Evolutionary conservation across 805 yeast species (phyloP).

Genomic region (Candida anglica): DNA sequence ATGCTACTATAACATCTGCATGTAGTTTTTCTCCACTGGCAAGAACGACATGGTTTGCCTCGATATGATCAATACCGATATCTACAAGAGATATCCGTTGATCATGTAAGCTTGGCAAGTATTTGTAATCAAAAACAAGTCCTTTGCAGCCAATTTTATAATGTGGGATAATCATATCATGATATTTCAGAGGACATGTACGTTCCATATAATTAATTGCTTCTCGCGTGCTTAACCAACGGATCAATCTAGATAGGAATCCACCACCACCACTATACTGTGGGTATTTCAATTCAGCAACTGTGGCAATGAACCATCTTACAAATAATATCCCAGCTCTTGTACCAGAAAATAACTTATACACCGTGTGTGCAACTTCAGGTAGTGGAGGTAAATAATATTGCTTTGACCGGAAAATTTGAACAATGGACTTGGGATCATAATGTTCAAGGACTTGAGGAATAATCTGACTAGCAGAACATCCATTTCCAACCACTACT

Average conservation of each 20-base stretch:
- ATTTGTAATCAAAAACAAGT: conserved; percentile 33
- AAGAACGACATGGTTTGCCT: conserved; percentile 24
- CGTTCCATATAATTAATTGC: conserved; percentile 22
- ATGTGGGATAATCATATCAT: conserved; percentile 29
- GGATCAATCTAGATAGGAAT: conserved; percentile 18
- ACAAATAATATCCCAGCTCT: conserved; percentile 24
- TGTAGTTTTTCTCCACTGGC: conserved; percentile 21
- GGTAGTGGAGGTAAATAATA: conserved; percentile 38
- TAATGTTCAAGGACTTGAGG: conserved; percentile 30
- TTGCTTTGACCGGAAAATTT: conserved; percentile 32
- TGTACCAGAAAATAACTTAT: conserved; percentile 19
- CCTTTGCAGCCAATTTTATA: conserved; percentile 41
- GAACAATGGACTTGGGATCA: conserved; percentile 23
- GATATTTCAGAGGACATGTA: conserved; percentile 29
- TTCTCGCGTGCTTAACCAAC: conserved; percentile 17
- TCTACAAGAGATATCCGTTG: conserved; percentile 22
- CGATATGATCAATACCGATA: conserved; percentile 19
- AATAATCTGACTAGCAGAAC: conserved; percentile 39
- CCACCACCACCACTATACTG: conserved; percentile 28
- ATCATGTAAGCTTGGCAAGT: conserved; percentile 29
- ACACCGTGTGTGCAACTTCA: conserved; percentile 12
- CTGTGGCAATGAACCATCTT: conserved; percentile 20
- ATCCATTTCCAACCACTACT: conserved; percentile 39
- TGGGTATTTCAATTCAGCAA: conserved; percentile 34
- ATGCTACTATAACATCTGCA: conserved; percentile 38